These are phyloP conservation scores for Suillus plorans DNA, from an alignment of 768 basidiomycete species.

Conservation along the genomic window DNA sequence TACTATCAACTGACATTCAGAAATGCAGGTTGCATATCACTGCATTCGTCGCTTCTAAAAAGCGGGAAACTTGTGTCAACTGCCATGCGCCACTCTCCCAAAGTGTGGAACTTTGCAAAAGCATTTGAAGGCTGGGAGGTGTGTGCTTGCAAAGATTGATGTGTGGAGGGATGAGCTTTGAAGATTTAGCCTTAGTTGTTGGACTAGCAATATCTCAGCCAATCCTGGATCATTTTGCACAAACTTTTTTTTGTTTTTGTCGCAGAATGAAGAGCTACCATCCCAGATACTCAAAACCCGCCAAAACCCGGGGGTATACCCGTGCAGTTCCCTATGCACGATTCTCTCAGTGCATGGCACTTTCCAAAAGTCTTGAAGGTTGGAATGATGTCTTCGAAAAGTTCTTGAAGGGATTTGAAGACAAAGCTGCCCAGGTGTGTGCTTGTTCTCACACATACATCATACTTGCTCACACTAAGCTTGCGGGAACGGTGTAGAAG, in stretches of 20 bases:
- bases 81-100: slow-evolving; percentile 33
- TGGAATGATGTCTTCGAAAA: slow-evolving; percentile 85
- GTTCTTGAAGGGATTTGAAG: slow-evolving; percentile 70
- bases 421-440: slow-evolving; percentile 66
- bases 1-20: slow-evolving; percentile 6
- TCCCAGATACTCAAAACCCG: too few species aligned
- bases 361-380: slow-evolving; percentile 69
- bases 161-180: too few species aligned
- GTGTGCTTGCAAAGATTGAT: too few species aligned
- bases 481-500: too few species aligned
- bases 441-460: neutral
- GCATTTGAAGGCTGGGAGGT: too few species aligned
- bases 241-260: too few species aligned
- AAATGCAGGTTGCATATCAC: slow-evolving; percentile 85
- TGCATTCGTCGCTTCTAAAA: slow-evolving; percentile 86
- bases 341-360: slow-evolving; percentile 47
- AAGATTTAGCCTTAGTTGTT: too few species aligned
- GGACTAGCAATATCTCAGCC: too few species aligned
- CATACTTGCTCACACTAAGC: slow-evolving; percentile 6
- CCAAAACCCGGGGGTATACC: too few species aligned
- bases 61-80: slow-evolving; percentile 38
- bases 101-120: slow-evolving; percentile 5
- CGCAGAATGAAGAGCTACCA: too few species aligned
- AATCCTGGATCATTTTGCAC: too few species aligned
- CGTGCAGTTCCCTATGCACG: too few species aligned